A percentile compares a stretch with the other conserved stretches of the same genome.
These are phyloP conservation scores for Ocimum tenuiflorum DNA, from an alignment of 257 asterid species.

Conservation along the genomic window DNA sequence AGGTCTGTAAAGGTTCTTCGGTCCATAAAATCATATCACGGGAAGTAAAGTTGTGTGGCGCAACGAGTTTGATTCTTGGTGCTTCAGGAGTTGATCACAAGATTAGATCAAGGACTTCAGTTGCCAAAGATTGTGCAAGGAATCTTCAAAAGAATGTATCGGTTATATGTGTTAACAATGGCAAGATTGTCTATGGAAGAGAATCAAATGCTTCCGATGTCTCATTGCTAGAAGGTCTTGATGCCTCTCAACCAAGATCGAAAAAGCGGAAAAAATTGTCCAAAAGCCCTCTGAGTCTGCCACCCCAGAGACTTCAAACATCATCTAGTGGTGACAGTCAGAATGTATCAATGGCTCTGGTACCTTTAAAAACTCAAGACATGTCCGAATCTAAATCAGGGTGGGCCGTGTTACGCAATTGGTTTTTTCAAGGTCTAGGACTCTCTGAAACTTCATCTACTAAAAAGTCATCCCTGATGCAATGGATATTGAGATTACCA, in stretches of 20 bases:
- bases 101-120: constrained; percentile 54
- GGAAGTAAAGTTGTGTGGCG: constrained; percentile 54
- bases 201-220: constrained; percentile 28
- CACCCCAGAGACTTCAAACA: constrained; percentile 22
- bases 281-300: constrained; percentile 38
- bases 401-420: constrained; percentile 55
- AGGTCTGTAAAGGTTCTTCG: constrained; percentile 75
- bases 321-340: constrained; percentile 24
- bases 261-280: constrained; percentile 37
- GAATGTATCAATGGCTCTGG: constrained; percentile 47
- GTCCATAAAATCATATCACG: constrained; percentile 51
- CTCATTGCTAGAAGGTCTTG: constrained; percentile 28
- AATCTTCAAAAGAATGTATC: constrained; percentile 44
- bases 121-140: constrained; percentile 77
- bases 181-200: constrained; percentile 58
- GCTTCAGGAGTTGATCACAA: constrained; percentile 43
- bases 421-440: constrained; percentile 31
- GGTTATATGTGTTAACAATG: constrained; percentile 62
- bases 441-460: constrained; percentile 29
- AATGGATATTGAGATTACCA: constrained; percentile 44
- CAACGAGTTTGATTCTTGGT: constrained; percentile 61
- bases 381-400: constrained; percentile 39
- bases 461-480: constrained; percentile 44
- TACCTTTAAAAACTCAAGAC: constrained; percentile 37
- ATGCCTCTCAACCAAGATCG: constrained; percentile 27